phyloP scores from a whole-genome alignment of 805 yeast genomes.

The Saccharomyces eubayanus region DNA sequence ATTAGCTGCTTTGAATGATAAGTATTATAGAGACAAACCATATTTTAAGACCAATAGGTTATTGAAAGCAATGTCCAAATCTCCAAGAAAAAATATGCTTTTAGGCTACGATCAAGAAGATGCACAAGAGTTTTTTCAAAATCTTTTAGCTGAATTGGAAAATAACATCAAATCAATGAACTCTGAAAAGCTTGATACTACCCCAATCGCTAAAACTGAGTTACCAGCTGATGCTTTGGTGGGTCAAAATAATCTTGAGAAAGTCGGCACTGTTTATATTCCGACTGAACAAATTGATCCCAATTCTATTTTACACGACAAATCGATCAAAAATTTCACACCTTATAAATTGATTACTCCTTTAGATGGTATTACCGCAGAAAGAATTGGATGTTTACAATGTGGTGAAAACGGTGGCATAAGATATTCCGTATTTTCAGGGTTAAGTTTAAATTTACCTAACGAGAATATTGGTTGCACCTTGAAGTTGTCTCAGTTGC shows the following conservation, averaged over 20 bases:
- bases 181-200: conserved; percentile 13
- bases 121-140: conserved; percentile 92
- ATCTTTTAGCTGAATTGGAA: conserved; percentile 61
- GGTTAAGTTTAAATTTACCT: conserved; percentile 64
- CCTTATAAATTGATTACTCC: conserved; percentile 65
- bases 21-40: conserved; percentile 44
- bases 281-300: conserved; percentile 78
- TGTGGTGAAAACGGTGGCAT: conserved; percentile 96
- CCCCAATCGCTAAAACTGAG: conserved; percentile 22
- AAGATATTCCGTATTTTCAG: conserved; percentile 69
- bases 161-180: conserved; percentile 24
- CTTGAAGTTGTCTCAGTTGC: conserved; percentile 43
- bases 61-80: conserved; percentile 62
- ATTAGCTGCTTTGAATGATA: conserved; percentile 46
- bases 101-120: conserved; percentile 89
- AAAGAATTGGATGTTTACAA: conserved; percentile 78
- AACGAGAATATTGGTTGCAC: conserved; percentile 36
- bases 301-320: conserved; percentile 34
- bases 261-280: conserved; percentile 56
- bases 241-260: conserved; percentile 43
- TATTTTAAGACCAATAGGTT: conserved; percentile 56
- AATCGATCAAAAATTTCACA: conserved; percentile 39
- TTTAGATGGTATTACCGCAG: conserved; percentile 82
- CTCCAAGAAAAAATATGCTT: conserved; percentile 69
- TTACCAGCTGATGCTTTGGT: conserved; percentile 32